A percentile compares a stretch with the other conserved stretches of the same genome.
Evolutionary conservation across 768 basidiomycete genomes (phyloP).

Genomic region (Serendipita sp.): DNA sequence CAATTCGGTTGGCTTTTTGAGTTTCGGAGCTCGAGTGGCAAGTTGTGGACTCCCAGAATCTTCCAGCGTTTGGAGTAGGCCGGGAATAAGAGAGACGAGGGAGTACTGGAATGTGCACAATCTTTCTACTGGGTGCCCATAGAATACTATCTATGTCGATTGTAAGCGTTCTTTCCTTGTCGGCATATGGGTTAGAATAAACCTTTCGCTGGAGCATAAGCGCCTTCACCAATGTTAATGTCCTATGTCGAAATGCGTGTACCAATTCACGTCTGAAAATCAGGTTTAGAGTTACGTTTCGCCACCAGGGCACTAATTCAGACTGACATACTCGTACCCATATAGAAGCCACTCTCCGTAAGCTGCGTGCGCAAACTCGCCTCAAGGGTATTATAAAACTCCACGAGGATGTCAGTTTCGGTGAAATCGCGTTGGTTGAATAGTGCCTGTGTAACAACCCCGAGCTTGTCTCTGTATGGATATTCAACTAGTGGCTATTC

Average conservation of each 20-base stretch:
- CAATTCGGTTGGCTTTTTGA: conserved; percentile 61
- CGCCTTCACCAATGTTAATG: conserved; percentile 85
- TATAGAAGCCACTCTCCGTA: conserved; percentile 88
- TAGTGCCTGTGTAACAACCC: conserved; percentile 82
- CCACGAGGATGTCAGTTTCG: conserved; percentile 74
- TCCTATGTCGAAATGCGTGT: conserved; percentile 83
- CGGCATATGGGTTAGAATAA: conserved; percentile 13
- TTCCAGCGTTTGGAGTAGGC: conserved; percentile 72
- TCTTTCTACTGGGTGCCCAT: conserved; percentile 87
- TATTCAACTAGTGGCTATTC: not conserved
- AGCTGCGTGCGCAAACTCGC: conserved; percentile 56
- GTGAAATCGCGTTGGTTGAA: conserved; percentile 85
- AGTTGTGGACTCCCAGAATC: conserved; percentile 85
- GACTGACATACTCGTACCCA: conserved; percentile 44
- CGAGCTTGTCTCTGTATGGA: conserved; percentile 60
- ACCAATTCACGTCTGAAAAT: conserved; percentile 70
- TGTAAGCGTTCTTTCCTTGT: not conserved
- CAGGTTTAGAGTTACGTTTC: not conserved
- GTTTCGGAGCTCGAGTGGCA: conserved; percentile 39
- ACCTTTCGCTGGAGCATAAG: conserved; percentile 89
- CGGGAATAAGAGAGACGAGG: conserved; percentile 81
- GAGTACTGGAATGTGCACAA: conserved; percentile 97
- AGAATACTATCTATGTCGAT: conserved; percentile 72
- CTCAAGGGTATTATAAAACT: conserved; percentile 69
- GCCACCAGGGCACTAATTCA: not conserved